Evolutionary conservation across 2,329 filamentous ascomycete genomes (phyloP).

Genomic region (Alternaria sp.): DNA sequence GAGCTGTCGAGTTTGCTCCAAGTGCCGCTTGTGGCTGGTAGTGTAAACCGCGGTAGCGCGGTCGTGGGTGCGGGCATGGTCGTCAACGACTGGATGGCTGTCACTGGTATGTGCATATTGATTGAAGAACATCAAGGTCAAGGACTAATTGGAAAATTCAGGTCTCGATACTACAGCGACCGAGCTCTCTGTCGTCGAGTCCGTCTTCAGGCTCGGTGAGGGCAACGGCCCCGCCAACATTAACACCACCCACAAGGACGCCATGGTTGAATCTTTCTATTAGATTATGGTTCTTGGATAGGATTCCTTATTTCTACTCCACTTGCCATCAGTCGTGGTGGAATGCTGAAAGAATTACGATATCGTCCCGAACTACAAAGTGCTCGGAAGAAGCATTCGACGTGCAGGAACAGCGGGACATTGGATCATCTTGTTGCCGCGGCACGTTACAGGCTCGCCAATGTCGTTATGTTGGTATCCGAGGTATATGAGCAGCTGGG

Average conservation of each 20-base stretch:
- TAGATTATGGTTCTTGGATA: conserved; percentile 56
- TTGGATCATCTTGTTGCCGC: not conserved
- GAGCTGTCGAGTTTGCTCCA: conserved; percentile 93
- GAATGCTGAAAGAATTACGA: not conserved
- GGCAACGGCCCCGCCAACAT: conserved; percentile 78
- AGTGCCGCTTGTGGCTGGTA: conserved; percentile 93
- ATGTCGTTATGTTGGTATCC: not conserved
- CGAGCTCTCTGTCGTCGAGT: conserved; percentile 94
- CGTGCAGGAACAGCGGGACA: not conserved
- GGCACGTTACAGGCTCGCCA: not conserved
- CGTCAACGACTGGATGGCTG: conserved; percentile 96
- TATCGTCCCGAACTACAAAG: not conserved
- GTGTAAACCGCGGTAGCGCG: conserved; percentile 88
- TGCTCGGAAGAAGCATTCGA: not conserved
- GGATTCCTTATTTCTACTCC: not conserved
- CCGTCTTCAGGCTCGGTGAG: conserved; percentile 93
- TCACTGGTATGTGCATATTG: conserved; percentile 63
- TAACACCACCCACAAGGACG: conserved; percentile 90
- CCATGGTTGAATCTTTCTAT: conserved; percentile 99
- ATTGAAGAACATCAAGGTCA: not conserved
- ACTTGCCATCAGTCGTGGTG: not conserved
- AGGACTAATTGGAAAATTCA: conserved; percentile 19
- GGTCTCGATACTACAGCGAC: conserved; percentile 96
- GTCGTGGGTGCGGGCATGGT: conserved; percentile 98
- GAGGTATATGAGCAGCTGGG: not conserved